phyloP scores from a whole-genome alignment of 768 basidiomycete genomes.

The Paxillus involutus region DNA sequence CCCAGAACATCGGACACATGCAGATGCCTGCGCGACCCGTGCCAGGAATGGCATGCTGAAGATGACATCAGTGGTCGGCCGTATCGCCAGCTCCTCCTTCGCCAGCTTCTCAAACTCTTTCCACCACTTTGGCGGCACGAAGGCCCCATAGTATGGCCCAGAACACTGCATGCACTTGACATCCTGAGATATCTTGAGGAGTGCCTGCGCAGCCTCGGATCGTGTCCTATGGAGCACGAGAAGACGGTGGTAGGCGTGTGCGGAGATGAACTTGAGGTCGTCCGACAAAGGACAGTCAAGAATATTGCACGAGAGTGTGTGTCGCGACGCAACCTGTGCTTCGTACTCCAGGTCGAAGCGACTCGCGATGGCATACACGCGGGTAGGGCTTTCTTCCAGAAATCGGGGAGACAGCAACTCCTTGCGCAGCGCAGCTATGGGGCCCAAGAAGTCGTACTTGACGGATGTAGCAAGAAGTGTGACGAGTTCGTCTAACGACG shows the following conservation, averaged over 20 bases:
- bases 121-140: slow-evolving; percentile 70
- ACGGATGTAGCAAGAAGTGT: slow-evolving; percentile 50
- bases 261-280: slow-evolving; percentile 65
- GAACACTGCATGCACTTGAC: slow-evolving; percentile 73
- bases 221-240: slow-evolving; percentile 60
- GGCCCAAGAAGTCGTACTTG: slow-evolving; percentile 63
- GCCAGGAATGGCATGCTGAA: slow-evolving; percentile 63
- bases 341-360: slow-evolving; percentile 65
- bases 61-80: slow-evolving; percentile 59
- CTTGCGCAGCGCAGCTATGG: slow-evolving; percentile 47
- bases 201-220: slow-evolving; percentile 44
- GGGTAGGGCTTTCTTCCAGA: slow-evolving; percentile 47
- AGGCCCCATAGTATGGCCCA: slow-evolving; percentile 42
- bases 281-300: slow-evolving; percentile 58
- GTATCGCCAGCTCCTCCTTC: slow-evolving; percentile 51
- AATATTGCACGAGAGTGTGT: slow-evolving; percentile 54
- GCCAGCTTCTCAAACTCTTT: slow-evolving; percentile 56
- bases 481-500: slow-evolving; percentile 53
- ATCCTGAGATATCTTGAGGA: slow-evolving; percentile 46
- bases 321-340: slow-evolving; percentile 55
- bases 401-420: slow-evolving; percentile 52
- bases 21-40: slow-evolving; percentile 45
- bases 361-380: slow-evolving; percentile 71
- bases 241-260: slow-evolving; percentile 66
- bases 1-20: slow-evolving; percentile 63